phyloP scores from a whole-genome alignment of 768 basidiomycete species.

The Pulveroboletus sp. region DNA sequence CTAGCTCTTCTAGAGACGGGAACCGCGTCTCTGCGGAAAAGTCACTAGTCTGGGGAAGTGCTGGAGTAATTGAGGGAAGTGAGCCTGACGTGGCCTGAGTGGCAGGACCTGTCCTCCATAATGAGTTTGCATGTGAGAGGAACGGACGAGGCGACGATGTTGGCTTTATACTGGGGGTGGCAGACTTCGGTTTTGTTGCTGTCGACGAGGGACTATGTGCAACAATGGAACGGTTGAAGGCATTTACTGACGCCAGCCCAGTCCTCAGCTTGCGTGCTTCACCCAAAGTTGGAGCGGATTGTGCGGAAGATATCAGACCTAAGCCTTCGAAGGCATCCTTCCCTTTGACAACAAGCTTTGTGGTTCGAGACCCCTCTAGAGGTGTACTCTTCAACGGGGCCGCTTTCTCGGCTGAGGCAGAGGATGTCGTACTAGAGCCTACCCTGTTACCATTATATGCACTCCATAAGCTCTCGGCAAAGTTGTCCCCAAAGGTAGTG shows the following conservation, averaged over 20 bases:
- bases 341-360: slow-evolving; percentile 33
- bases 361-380: slow-evolving; percentile 28
- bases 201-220: slow-evolving; percentile 13
- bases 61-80: slow-evolving; percentile 29
- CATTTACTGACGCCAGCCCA: slow-evolving; percentile 53
- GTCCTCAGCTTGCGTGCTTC: slow-evolving; percentile 72
- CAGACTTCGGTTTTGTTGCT: slow-evolving; percentile 17
- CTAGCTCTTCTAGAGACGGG: slow-evolving; percentile 83
- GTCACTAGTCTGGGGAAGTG: slow-evolving; percentile 36
- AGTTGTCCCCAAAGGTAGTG: slow-evolving; percentile 60
- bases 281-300: slow-evolving; percentile 61
- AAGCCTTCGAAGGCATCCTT: slow-evolving; percentile 81
- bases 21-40: slow-evolving; percentile 67
- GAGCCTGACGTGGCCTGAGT: slow-evolving; percentile 32
- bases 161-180: slow-evolving; percentile 16
- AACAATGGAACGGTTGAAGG: slow-evolving; percentile 25
- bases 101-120: slow-evolving; percentile 18
- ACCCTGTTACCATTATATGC: slow-evolving; percentile 37
- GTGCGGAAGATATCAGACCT: slow-evolving; percentile 43
- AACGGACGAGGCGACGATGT: slow-evolving; percentile 30
- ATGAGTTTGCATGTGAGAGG: slow-evolving; percentile 10
- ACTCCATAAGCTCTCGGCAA: slow-evolving; percentile 52
- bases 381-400: slow-evolving; percentile 22
- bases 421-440: slow-evolving; percentile 3
- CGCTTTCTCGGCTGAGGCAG: slow-evolving; percentile 12